Evolutionary conservation across 805 yeast genomes (phyloP).

Genomic region (Candida manassasensis): DNA sequence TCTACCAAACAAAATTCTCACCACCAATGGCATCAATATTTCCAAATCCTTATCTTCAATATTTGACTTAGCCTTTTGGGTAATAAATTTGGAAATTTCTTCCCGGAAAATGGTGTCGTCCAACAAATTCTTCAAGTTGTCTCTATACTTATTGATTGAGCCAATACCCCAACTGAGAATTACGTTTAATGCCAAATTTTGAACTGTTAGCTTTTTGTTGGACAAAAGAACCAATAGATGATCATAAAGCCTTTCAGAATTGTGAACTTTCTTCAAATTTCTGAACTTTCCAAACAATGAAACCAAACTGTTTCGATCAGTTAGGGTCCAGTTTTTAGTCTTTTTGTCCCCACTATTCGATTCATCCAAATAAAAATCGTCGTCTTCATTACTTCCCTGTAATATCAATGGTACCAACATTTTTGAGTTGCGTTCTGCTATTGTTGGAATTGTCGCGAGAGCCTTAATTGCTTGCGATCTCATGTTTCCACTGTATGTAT

Average conservation of each 20-base stretch:
- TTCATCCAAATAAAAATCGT: conserved; percentile 21
- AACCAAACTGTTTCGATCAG: conserved; percentile 55
- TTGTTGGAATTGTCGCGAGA: conserved; percentile 51
- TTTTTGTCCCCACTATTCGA: conserved; percentile 15
- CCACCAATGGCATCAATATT: conserved; percentile 61
- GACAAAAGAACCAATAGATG: conserved; percentile 55
- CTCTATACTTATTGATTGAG: conserved; percentile 61
- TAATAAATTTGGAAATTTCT: conserved; percentile 65
- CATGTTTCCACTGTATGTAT: conserved; percentile 39
- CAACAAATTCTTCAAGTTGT: conserved; percentile 64
- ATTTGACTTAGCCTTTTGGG: conserved; percentile 38
- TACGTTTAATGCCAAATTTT: conserved; percentile 67
- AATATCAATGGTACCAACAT: conserved; percentile 56
- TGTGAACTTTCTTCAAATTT: conserved; percentile 51
- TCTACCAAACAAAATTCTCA: conserved; percentile 81
- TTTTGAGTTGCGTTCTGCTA: conserved; percentile 63
- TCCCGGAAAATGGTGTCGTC: conserved; percentile 85
- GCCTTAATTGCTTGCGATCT: conserved; percentile 57
- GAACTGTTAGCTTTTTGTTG: conserved; percentile 57
- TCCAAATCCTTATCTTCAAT: conserved; percentile 60
- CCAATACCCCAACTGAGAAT: conserved; percentile 60
- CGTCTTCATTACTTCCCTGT: conserved; percentile 21
- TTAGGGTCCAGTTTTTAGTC: conserved; percentile 34
- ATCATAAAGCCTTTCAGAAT: conserved; percentile 48
- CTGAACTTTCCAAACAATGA: conserved; percentile 62